Base-by-base conservation (phyloP, 495 filamentous ascomycete species). In the Choiromyces venosus region DNA sequence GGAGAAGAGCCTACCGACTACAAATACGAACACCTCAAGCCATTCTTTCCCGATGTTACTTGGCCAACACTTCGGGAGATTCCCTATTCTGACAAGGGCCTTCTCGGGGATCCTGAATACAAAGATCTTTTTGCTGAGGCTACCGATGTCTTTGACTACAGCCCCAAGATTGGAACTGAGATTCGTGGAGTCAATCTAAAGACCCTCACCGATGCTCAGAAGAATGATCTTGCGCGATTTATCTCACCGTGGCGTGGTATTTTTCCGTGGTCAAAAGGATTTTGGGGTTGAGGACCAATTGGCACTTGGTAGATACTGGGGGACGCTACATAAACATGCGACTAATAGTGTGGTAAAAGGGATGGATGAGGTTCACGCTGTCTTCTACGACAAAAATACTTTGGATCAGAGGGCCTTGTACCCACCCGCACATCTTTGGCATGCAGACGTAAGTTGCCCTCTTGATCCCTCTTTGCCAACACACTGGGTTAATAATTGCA, bases 171-270 rank as follows among this genome's bases (percentile, higher is more conserved):
- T 70, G 71, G 91, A 70, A 93, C 90, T 0, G 91, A 93, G 78
- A 83, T 94, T 73, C 84, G 87, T 66, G 91, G 91, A 1, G 83
- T 93, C 14, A 86, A 92, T 76, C 87, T 94, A 12, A 86, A 87
- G 16, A 85, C 86, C 71, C 85, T 94, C 65, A 89, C 84, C 10
- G 87, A 91, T 75, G 85, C 84, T 1, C 90, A 92, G 77, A 91
- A 90, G 81, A 88, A 93, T 79, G 91, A 94, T 68, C 85, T 93
- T 4, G 91, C 91, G 4, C 85, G 90, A 9, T 82, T 94, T 44
- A 87, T 93, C 91, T 36, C 88, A 86, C 67, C 86, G 91, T 37
- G 90, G 91, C 12, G 90, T 92, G 5, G 90, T 93, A 4, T 87
- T 93, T 77, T 92, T 93, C 83, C 86, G 90, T 18, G 84, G 86